These are phyloP conservation scores for Claviceps sorghi DNA, from an alignment of 2,329 filamentous ascomycete genomes.

Conservation along the genomic window DNA sequence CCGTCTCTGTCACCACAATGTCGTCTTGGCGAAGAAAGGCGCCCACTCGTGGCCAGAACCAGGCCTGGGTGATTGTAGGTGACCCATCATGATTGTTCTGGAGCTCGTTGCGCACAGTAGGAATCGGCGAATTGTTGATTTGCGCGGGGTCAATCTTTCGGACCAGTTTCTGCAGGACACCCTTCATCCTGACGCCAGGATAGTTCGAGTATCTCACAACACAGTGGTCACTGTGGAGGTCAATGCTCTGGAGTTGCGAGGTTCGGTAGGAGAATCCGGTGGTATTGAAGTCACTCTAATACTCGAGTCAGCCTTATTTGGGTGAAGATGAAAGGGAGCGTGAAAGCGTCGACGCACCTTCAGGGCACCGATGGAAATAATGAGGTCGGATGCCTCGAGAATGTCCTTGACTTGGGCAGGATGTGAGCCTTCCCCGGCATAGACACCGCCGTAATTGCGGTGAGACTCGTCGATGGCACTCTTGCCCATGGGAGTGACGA, in stretches of 20 bases:
- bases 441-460: constrained; percentile 68
- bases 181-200: constrained; percentile 61
- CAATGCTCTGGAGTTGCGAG: constrained; percentile 62
- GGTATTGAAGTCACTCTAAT: constrained; percentile 64
- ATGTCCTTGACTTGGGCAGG: constrained; percentile 44
- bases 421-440: constrained; percentile 64
- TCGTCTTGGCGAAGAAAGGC: constrained; percentile 59
- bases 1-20: constrained; percentile 74
- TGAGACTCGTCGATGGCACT: constrained; percentile 65
- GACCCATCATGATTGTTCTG: constrained; percentile 23
- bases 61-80: constrained; percentile 48
- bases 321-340: neutral
- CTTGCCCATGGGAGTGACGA: constrained; percentile 86
- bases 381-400: constrained; percentile 55
- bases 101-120: constrained; percentile 38
- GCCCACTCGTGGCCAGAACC: constrained; percentile 64
- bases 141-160: constrained; percentile 40
- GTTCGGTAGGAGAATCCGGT: constrained; percentile 70
- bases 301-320: neutral
- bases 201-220: constrained; percentile 68
- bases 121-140: constrained; percentile 40
- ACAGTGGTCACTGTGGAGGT: constrained; percentile 62
- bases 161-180: constrained; percentile 59
- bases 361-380: constrained; percentile 54
- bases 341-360: constrained; percentile 20